A percentile compares a stretch with the other conserved stretches of the same genome.
phyloP scores from a whole-genome alignment of 495 filamentous ascomycete genomes.

The Penicillium desertorum region DNA sequence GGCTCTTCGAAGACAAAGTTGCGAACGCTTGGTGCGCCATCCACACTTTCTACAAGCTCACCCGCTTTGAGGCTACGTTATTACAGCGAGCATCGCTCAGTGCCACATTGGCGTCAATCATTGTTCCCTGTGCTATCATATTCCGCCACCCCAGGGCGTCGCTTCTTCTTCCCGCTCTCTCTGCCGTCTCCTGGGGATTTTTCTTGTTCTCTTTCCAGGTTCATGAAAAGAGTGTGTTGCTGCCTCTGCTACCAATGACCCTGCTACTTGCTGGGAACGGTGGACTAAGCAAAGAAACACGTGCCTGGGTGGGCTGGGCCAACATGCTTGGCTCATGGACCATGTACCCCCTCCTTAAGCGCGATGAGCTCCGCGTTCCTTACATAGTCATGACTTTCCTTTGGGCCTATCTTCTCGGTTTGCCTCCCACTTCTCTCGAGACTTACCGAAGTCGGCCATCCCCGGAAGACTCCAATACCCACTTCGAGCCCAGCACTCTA shows the following conservation, averaged over 20 bases:
- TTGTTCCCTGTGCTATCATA: conserved; percentile 73
- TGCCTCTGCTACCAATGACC: conserved; percentile 90
- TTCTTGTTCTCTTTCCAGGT: conserved; percentile 97
- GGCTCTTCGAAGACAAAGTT: conserved; percentile 97
- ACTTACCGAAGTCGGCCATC: conserved; percentile 54
- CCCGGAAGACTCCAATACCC: conserved; percentile 39
- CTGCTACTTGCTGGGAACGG: conserved; percentile 74
- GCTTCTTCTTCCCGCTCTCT: conserved; percentile 73
- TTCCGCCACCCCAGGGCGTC: conserved; percentile 75
- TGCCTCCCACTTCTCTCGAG: conserved; percentile 73
- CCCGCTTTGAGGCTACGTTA: conserved; percentile 60
- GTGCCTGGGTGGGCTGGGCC: conserved; percentile 90
- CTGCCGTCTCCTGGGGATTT: conserved; percentile 89
- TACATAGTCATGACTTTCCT: conserved; percentile 80
- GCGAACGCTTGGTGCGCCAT: conserved; percentile 96
- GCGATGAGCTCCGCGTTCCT: conserved; percentile 79
- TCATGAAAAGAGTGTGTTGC: conserved; percentile 92
- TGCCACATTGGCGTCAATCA: conserved; percentile 72
- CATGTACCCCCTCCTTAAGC: conserved; percentile 83
- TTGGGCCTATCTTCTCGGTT: conserved; percentile 86
- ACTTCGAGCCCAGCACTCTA: conserved; percentile 45
- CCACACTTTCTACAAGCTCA: conserved; percentile 84
- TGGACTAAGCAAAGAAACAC: conserved; percentile 68
- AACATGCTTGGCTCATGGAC: conserved; percentile 93
- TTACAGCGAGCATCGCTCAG: conserved; percentile 76